phyloP scores from a whole-genome alignment of 1,284 basidiomycete genomes.

The Garcileccinum viscosum region DNA sequence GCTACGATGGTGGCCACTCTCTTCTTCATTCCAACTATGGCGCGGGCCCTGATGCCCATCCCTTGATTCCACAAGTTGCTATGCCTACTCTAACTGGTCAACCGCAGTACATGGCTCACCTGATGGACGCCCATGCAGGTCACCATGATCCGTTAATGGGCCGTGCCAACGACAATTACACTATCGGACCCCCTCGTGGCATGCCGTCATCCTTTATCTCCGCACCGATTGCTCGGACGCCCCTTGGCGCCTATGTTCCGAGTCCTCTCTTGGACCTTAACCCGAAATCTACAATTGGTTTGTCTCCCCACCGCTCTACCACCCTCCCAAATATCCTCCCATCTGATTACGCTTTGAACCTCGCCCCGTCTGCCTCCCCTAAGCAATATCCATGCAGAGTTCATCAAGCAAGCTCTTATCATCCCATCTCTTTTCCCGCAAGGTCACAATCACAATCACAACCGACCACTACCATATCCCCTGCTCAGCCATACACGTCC shows the following conservation, averaged over 20 bases:
- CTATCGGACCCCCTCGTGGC: neutral
- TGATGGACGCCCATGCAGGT: constrained; percentile 11
- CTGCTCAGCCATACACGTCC: neutral
- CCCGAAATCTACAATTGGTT: neutral
- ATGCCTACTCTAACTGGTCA: constrained; percentile 7
- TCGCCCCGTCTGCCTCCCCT: neutral
- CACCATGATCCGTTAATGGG: neutral
- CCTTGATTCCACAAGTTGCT: constrained; percentile 9
- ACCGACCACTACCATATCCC: neutral
- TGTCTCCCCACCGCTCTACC: neutral
- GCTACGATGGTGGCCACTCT: neutral
- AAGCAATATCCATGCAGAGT: neutral
- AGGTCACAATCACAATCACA: neutral
- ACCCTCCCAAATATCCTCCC: neutral
- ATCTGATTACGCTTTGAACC: neutral
- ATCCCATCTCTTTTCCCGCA: neutral
- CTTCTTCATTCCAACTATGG: neutral
- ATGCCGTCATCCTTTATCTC: neutral
- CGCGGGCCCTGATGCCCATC: neutral
- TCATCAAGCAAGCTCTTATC: neutral
- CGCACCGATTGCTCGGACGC: constrained; percentile 13
- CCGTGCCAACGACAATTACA: neutral
- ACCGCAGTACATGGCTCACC: neutral
- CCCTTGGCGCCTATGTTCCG: neutral
- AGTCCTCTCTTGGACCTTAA: constrained; percentile 1